Base-by-base conservation (phyloP, 192 early-diverging fungal genomes). In the Geranomyces variabilis region DNA sequence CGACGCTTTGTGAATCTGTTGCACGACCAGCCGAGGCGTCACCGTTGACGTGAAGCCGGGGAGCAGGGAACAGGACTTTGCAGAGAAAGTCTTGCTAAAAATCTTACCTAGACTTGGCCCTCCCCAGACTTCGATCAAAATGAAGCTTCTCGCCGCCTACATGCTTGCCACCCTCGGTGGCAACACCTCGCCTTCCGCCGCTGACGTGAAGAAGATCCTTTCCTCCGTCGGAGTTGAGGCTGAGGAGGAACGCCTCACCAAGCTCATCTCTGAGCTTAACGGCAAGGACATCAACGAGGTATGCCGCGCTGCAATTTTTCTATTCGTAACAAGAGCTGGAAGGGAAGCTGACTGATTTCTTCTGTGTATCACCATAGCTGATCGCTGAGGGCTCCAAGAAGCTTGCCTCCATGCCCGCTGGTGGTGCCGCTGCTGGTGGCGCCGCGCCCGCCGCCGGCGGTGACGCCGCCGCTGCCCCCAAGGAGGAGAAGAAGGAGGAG, bases 61-160 rank as follows among this genome's bases (percentile, higher is more conserved):
- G n/a, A n/a, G n/a, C n/a, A n/a, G n/a, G n/a, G n/a, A n/a, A n/a
- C n/a, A n/a, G n/a, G n/a, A n/a, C n/a, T n/a, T n/a, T n/a, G n/a
- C n/a, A n/a, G n/a, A n/a, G n/a, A n/a, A n/a, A n/a, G n/a, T n/a
- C n/a, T n/a, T n/a, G n/a, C n/a, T n/a, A n/a, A n/a, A n/a, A n/a
- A n/a, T n/a, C n/a, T n/a, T n/a, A n/a, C n/a, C n/a, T n/a, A n/a
- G n/a, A 15, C 19, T 28, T 28, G 51, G 6, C 51, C 15, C 51
- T 28, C 14, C 15, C 51, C 15, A 60, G 58, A 60, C 31, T 34
- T 60, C 58, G 58, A 60, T 26, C 45, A 74, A 77, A 66, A 98
- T 96, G 97, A 96, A 96, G 90, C 93, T 94, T 86, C 86, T 99
- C 78, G 96, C 94, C 75, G 96, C 97, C 81, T 99, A 96, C 90